Base-by-base conservation (phyloP, 768 basidiomycete species). In the Agaricus sinodeliciosus region DNA sequence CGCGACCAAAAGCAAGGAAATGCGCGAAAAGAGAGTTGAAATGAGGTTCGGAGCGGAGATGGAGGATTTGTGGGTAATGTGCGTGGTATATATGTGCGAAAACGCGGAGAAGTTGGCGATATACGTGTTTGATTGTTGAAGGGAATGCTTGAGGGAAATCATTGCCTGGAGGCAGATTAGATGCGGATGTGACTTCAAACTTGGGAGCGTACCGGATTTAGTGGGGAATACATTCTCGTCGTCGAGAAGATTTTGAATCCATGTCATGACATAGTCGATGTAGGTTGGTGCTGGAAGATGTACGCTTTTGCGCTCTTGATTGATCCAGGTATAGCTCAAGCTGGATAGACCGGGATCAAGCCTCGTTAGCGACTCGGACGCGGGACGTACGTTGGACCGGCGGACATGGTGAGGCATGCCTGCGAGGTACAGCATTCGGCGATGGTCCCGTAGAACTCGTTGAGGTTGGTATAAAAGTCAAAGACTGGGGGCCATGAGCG, bases 31-130 rank as follows among this genome's bases (percentile, higher is more conserved):
- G 81, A 4, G 93, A 95, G 68, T 95, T 95, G 71, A 95, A 94
- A 66, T 96, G 94, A 0, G 90, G 90, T 67, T 98, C 96, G 12
- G 89, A 85, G 49, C 91, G 90, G 31, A 99, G 81, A 65, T 99
- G 96, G 28, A 99, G 81, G 62, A 98, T 86, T 61, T 88, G 85
- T 9, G 78, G 74, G 67, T 94, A 99, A 63, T 99, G 96, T 7
- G 91, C 87, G 66, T 99, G 90, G 70, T 98, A 99, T 64, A 98
- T 84, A 71, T 99, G 96, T 3, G 96, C 95, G 66, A 97, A 98
- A 50, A 98, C 92, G 45, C 95, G 87, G 44, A 98, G 82, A 26
- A 99, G 88, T 62, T 98, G 95, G 25, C 93, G 85, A 70, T 97
- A 99, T 61, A 98, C 84, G 69, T 96, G 93, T 64, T 95, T 94